These are phyloP conservation scores for Ustilago trichophora DNA, from an alignment of 1,284 basidiomycete species.

Conservation along the genomic window DNA sequence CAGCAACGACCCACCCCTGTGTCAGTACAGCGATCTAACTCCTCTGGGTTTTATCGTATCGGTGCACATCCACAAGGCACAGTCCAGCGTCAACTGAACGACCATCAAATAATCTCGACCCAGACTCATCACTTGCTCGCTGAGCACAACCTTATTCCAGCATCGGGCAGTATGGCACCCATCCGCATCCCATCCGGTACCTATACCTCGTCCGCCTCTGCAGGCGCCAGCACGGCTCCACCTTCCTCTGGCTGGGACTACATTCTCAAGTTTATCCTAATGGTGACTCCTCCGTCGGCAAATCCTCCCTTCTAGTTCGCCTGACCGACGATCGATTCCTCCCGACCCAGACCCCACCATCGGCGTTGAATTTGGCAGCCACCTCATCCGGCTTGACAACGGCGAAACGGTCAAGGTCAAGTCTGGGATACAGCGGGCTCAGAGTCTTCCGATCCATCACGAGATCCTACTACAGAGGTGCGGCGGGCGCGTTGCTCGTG, in stretches of 20 bases:
- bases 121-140: too few species aligned
- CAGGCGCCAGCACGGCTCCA: constrained; percentile 24
- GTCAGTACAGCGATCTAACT: too few species aligned
- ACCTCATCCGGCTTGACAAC: constrained; percentile 54
- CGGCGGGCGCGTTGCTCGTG: constrained; percentile 63
- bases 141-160: too few species aligned
- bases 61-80: too few species aligned
- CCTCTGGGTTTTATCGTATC: too few species aligned
- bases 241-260: constrained; percentile 58
- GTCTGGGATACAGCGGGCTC: constrained; percentile 65
- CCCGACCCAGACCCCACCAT: constrained; percentile 60
- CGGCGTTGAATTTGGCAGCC: constrained; percentile 64
- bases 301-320: constrained; percentile 60
- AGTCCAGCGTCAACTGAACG: too few species aligned
- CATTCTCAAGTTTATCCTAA: constrained; percentile 64
- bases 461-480: constrained; percentile 61
- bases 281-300: constrained; percentile 64
- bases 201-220: constrained; percentile 2
- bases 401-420: constrained; percentile 63
- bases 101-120: too few species aligned
- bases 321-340: constrained; percentile 64
- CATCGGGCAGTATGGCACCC: too few species aligned
- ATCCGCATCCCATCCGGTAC: constrained; percentile 39
- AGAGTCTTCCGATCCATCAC: constrained; percentile 61
- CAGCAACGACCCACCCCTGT: too few species aligned